Percentiles rank a stretch among this genome's conserved stretches.
Conservation (phyloP, 176 grass and related monocot species). For the Sorghum bicolor region DNA sequence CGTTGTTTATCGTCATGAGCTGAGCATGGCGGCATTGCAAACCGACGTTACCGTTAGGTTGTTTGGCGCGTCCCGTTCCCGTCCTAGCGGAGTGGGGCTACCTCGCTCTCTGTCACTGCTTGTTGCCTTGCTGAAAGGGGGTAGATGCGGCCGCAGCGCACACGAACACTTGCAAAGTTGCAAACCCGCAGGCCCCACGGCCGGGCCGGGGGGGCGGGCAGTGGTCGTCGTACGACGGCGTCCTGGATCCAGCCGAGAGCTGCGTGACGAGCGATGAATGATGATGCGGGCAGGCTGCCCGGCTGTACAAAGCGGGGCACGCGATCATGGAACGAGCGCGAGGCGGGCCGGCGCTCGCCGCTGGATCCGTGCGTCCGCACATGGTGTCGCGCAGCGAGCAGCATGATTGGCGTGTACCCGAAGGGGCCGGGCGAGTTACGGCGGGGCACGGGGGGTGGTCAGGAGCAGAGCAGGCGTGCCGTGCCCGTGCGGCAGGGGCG, state of each 20-base stretch:
- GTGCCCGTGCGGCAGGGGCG: not conserved
- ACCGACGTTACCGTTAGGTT: not conserved
- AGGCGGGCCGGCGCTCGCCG: not conserved
- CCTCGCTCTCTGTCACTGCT: not conserved
- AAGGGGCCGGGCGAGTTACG: not conserved
- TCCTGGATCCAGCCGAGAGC: conserved; percentile 1
- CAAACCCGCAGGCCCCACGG: not conserved
- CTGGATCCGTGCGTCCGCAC: conserved; percentile 13
- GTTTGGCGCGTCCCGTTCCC: not conserved
- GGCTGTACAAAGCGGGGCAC: not conserved
- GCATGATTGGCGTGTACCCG: not conserved
- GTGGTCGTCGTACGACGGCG: not conserved
- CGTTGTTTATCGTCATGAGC: not conserved
- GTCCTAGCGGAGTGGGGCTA: not conserved
- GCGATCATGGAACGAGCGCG: not conserved
- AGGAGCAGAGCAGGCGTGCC: not conserved
- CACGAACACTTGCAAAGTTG: not conserved
- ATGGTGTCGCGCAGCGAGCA: not conserved
- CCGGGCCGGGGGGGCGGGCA: not conserved
- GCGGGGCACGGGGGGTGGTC: not conserved
- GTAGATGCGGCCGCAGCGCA: not conserved
- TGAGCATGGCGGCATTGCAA: not conserved
- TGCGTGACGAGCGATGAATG: not conserved
- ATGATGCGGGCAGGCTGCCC: not conserved
- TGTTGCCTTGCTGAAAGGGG: not conserved